Evolutionary conservation across 768 basidiomycete species (phyloP).

Genomic region (Chalciporus piperatus): DNA sequence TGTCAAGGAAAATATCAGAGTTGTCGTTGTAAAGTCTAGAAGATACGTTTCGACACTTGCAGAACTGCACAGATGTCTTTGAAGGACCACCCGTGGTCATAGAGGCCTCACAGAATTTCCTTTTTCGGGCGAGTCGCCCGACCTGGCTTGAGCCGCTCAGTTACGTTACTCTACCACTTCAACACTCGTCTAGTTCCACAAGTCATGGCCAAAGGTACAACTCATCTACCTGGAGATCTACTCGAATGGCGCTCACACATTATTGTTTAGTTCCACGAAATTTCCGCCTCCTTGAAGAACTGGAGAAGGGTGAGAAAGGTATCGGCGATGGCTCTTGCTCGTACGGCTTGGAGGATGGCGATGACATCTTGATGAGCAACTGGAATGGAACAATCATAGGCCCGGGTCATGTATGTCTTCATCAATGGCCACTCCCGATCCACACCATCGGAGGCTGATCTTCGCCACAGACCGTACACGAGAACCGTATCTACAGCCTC

Average conservation of each 20-base stretch:
- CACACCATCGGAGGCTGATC: constrained; percentile 16
- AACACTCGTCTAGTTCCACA: constrained; percentile 8
- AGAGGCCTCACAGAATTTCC: no score
- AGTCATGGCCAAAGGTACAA: constrained; percentile 53
- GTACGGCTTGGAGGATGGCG: constrained; percentile 91
- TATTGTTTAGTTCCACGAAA: constrained; percentile 79
- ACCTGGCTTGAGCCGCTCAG: no score
- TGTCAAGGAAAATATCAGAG: no score
- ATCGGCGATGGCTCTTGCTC: constrained; percentile 98
- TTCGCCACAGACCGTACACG: constrained; percentile 78
- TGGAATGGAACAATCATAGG: constrained; percentile 99
- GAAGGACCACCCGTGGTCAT: no score
- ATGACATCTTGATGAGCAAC: constrained; percentile 96
- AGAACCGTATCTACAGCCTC: constrained; percentile 97
- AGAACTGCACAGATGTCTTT: no score
- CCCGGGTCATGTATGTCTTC: constrained; percentile 84
- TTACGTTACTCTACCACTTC: neutral
- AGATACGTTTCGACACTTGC: no score
- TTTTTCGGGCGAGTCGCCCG: no score
- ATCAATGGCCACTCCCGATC: constrained; percentile 2
- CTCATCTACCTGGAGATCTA: constrained; percentile 3
- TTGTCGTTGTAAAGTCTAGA: no score
- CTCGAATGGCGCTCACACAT: neutral
- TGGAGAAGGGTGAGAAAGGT: constrained; percentile 99
- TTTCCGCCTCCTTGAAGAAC: constrained; percentile 95